Evolutionary conservation across 352 stramenopile genomes (phyloP), one percentile per base, ranked within the genome.

Genomic region (Lagenidium giganteum): DNA sequence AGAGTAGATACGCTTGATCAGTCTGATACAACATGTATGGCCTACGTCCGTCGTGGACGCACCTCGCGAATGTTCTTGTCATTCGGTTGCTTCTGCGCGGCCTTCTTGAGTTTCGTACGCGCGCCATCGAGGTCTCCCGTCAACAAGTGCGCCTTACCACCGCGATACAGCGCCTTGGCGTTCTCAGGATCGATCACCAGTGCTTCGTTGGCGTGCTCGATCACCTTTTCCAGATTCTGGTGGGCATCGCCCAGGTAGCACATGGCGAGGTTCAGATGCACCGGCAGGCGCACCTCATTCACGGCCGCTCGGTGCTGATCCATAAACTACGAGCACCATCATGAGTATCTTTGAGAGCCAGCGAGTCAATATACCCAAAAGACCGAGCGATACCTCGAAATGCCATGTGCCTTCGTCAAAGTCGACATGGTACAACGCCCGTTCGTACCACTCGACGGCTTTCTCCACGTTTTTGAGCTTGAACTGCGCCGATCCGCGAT

Each of bases 371-470:
- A n/a, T n/a, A n/a, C n/a, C n/a, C 31, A 12, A 37, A 12, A 37
- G n/a, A 37, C 31, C 11, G 18, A 42, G 7, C 12, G 8, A 18
- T 37, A 88, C 73, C 71, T 93, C 81, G 47, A 93, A 93, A 41
- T 83, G 57, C 77, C 78, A 93, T 43, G 78, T 87, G 59, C 69
- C 81, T 51, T 93, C 78, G 41, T 91, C 81, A 60, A 93, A 93
- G 28, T 91, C 75, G 35, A 88, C 74, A 47, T 93, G 81, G 42
- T 69, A 84, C 5, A 91, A 54, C 31, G 78, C 78, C 21, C 81
- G 81, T 39, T 88, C 53, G 58, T 91, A 93, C 72, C 70, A 93
- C 33, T 67, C 33, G 33, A 89, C 42, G 2, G 81, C 81, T 6
- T 55, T 40, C 1, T 38, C 25, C 9, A 70, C n/a, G 35, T 88